phyloP scores from a whole-genome alignment of 768 basidiomycete species.

The Mycena metata region DNA sequence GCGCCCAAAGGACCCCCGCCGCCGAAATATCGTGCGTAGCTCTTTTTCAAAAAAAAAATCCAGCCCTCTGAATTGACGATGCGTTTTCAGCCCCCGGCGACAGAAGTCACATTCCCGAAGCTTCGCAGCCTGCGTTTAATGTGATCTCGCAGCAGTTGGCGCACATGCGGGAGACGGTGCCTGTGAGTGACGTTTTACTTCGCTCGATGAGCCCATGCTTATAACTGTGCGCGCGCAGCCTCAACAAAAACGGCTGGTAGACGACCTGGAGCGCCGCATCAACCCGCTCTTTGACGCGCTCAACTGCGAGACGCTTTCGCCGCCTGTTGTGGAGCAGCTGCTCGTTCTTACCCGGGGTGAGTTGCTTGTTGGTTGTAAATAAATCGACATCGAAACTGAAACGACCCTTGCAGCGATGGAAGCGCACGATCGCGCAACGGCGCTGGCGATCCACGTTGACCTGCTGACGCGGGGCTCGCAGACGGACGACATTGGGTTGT shows the following conservation, averaged over 20 bases:
- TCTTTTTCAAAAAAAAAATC: neutral
- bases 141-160: constrained; percentile 74
- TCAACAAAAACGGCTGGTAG: constrained; percentile 85
- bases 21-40: constrained; percentile 62
- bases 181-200: constrained; percentile 64
- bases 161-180: constrained; percentile 78
- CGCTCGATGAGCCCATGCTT: neutral
- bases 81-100: constrained; percentile 82
- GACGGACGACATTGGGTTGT: constrained; percentile 86
- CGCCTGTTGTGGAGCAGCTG: constrained; percentile 78
- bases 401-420: constrained; percentile 74
- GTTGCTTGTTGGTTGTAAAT: constrained; percentile 33
- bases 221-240: constrained; percentile 59
- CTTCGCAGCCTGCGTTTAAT: constrained; percentile 73
- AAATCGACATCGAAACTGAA: constrained; percentile 10
- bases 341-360: constrained; percentile 80
- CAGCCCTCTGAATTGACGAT: constrained; percentile 16
- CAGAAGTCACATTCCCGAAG: constrained; percentile 89
- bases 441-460: constrained; percentile 88
- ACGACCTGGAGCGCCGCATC: constrained; percentile 89
- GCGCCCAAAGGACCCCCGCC: constrained; percentile 49
- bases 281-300: constrained; percentile 92
- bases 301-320: constrained; percentile 87
- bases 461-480: constrained; percentile 84
- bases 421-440: constrained; percentile 79